These are phyloP conservation scores for Umbelopsis vinacea DNA, from an alignment of 192 early-diverging fungal species.

Conservation along the genomic window DNA sequence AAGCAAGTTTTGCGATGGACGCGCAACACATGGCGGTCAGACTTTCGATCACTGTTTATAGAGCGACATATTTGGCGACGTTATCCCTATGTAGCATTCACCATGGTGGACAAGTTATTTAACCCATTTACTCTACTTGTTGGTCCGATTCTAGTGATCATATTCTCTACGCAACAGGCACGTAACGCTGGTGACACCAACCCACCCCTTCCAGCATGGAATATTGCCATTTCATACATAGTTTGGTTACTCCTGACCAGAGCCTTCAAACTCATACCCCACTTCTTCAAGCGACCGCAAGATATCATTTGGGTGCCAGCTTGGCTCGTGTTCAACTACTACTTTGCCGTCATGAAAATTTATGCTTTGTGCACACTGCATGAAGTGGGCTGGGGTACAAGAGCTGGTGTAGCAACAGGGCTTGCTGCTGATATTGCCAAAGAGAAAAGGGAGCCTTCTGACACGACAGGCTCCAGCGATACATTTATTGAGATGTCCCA, in stretches of 20 bases:
- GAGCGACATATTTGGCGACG: conserved; percentile 67
- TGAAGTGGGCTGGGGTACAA: conserved; percentile 72
- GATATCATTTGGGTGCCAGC: conserved; percentile 67
- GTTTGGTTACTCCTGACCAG: conserved; percentile 69
- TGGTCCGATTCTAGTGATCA: conserved; percentile 62
- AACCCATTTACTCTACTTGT: conserved; percentile 72
- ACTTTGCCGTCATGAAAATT: conserved; percentile 72
- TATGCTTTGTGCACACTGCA: conserved; percentile 75
- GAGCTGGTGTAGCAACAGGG: conserved; percentile 54
- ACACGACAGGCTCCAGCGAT: background rate
- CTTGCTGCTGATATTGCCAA: conserved; percentile 44
- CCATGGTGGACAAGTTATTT: conserved; percentile 78
- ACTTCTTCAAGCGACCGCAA: conserved; percentile 64
- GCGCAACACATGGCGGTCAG: conserved; percentile 75
- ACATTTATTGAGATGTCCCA: background rate
- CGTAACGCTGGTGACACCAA: conserved; percentile 31
- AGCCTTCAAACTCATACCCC: conserved; percentile 67
- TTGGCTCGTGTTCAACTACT: conserved; percentile 73
- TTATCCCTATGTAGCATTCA: conserved; percentile 74
- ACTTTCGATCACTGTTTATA: conserved; percentile 65
- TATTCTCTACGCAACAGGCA: conserved; percentile 50
- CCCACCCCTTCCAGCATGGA: conserved; percentile 58
- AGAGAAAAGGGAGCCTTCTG: conserved; percentile 23
- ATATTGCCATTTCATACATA: conserved; percentile 62
- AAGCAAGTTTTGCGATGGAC: conserved; percentile 77